These are phyloP conservation scores for Geotrichum citri-aurantii DNA, from an alignment of 1,139 yeast genomes.

Conservation along the genomic window DNA sequence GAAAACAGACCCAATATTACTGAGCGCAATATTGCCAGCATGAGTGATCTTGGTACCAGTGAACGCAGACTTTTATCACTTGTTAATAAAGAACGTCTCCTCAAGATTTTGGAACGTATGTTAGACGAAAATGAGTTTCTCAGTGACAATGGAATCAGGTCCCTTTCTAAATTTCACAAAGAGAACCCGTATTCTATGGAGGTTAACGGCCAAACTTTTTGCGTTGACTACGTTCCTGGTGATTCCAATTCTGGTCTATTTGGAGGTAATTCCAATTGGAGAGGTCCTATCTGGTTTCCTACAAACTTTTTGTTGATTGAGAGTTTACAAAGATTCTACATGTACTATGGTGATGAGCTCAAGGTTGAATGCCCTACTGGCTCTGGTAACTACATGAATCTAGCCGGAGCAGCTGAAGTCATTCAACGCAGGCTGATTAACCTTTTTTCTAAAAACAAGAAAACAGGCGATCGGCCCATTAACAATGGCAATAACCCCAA, in stretches of 20 bases:
- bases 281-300: conserved; percentile 99
- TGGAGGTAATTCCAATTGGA: conserved; percentile 97
- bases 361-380: conserved; percentile 90
- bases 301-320: conserved; percentile 84
- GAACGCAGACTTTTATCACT: conserved; percentile 77
- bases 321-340: conserved; percentile 79
- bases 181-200: conserved; percentile 83
- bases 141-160: conserved; percentile 83
- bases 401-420: conserved; percentile 91
- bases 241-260: conserved; percentile 93
- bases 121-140: conserved; percentile 85
- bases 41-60: conserved; percentile 80
- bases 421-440: conserved; percentile 82
- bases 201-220: conserved; percentile 70
- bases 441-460: conserved; percentile 66
- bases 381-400: conserved; percentile 70
- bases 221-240: conserved; percentile 80
- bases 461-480: conserved; percentile 66
- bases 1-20: conserved; percentile 67
- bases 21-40: conserved; percentile 84
- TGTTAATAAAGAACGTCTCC: conserved; percentile 75
- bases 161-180: conserved; percentile 82
- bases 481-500: conserved; percentile 55
- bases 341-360: conserved; percentile 83
- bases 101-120: conserved; percentile 73